These are phyloP conservation scores for Nigrograna mackinnonii DNA, from an alignment of 2,329 filamentous ascomycete genomes.

Conservation along the genomic window DNA sequence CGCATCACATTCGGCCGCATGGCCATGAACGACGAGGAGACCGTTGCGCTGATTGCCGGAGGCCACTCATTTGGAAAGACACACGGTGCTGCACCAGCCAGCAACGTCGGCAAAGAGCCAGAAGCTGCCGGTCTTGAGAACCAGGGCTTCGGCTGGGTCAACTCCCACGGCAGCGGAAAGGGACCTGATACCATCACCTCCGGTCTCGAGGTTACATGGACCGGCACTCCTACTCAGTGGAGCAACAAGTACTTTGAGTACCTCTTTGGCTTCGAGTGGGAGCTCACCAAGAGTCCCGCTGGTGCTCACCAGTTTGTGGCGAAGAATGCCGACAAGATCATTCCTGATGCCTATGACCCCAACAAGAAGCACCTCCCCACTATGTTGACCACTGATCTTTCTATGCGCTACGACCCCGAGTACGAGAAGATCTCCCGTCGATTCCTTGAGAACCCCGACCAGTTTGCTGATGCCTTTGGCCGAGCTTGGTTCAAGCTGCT, in stretches of 20 bases:
- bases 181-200: constrained; percentile 75
- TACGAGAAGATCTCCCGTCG: constrained; percentile 77
- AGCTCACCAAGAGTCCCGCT: constrained; percentile 73
- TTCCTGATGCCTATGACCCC: constrained; percentile 72
- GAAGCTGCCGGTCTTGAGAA: constrained; percentile 65
- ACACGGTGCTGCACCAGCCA: constrained; percentile 69
- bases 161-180: constrained; percentile 66
- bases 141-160: constrained; percentile 75
- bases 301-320: constrained; percentile 79
- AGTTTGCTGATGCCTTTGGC: constrained; percentile 71
- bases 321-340: constrained; percentile 67
- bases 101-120: constrained; percentile 70
- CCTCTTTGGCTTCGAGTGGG: constrained; percentile 79
- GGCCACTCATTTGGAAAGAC: constrained; percentile 83
- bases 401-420: constrained; percentile 70
- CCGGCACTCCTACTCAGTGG: constrained; percentile 75
- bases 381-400: constrained; percentile 77
- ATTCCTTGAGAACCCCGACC: constrained; percentile 69
- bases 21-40: constrained; percentile 85
- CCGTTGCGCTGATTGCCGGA: constrained; percentile 76
- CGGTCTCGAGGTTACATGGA: constrained; percentile 81
- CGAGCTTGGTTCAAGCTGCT: constrained; percentile 84
- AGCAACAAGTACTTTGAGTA: constrained; percentile 75
- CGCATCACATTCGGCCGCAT: constrained; percentile 76
- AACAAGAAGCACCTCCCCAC: constrained; percentile 74